Conservation (phyloP, 2,329 filamentous ascomycete genomes). For the Botrytis cinerea region DNA sequence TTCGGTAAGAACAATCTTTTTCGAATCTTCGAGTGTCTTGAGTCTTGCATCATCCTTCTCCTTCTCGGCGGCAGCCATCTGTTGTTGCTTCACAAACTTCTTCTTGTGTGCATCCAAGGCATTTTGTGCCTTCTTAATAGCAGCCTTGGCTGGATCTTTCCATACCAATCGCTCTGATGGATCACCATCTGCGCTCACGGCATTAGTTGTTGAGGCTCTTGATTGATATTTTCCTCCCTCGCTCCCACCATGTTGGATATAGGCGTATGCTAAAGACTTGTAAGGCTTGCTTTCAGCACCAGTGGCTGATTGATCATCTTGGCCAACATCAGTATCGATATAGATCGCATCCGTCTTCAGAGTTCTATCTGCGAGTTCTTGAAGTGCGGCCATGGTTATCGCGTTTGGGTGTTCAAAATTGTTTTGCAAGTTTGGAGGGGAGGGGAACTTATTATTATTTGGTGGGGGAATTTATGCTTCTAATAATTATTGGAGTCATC, state of each 20-base stretch:
- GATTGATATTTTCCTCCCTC: conserved; percentile 63
- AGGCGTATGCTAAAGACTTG: conserved; percentile 78
- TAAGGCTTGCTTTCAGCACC: conserved; percentile 75
- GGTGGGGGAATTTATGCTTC: conserved; percentile 18
- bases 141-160: conserved; percentile 82
- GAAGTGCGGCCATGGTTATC: conserved; percentile 41
- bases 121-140: conserved; percentile 80
- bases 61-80: conserved; percentile 69
- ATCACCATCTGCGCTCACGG: conserved; percentile 63
- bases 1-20: conserved; percentile 71
- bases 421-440: conserved; percentile 16
- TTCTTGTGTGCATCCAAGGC: conserved; percentile 76
- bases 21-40: conserved; percentile 74
- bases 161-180: conserved; percentile 65
- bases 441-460: not conserved
- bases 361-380: conserved; percentile 54
- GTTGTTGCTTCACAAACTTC: conserved; percentile 78
- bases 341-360: conserved; percentile 58
- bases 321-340: conserved; percentile 78
- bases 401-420: conserved; percentile 14
- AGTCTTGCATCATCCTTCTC: conserved; percentile 71
- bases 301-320: conserved; percentile 65
- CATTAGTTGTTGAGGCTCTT: conserved; percentile 65
- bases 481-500: conserved; percentile 12
- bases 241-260: conserved; percentile 63